phyloP scores from a whole-genome alignment of 2,329 filamentous ascomycete species.

The Huntiella omanensis region DNA sequence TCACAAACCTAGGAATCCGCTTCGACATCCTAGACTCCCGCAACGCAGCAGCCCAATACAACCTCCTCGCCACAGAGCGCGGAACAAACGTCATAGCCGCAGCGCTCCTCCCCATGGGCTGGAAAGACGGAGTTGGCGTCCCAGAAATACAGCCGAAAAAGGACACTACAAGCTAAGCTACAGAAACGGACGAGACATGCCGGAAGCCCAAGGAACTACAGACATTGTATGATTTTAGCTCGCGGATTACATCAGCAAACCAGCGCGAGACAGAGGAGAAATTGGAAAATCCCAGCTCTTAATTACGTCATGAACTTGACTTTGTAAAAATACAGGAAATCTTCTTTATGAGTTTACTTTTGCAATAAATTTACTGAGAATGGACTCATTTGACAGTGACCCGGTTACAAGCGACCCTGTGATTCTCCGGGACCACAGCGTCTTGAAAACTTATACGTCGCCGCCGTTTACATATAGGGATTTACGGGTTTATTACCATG shows the following conservation, averaged over 20 bases:
- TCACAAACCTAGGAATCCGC: conserved; percentile 63
- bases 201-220: too few relatives aligned
- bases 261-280: neutral
- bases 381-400: neutral
- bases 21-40: conserved; percentile 81
- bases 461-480: conserved; percentile 49
- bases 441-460: conserved; percentile 52
- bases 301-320: too few relatives aligned
- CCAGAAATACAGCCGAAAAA: neutral
- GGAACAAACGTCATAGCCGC: conserved; percentile 73
- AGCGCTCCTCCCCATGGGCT: conserved; percentile 71
- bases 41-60: conserved; percentile 89
- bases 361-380: neutral
- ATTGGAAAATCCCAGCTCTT: too few relatives aligned
- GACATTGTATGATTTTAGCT: neutral
- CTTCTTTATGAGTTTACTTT: too few relatives aligned
- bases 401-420: conserved; percentile 47
- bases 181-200: too few relatives aligned
- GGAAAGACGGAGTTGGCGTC: conserved; percentile 42
- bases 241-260: neutral
- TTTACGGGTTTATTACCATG: conserved; percentile 67
- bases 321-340: too few relatives aligned
- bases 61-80: conserved; percentile 82
- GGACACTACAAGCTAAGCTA: too few relatives aligned
- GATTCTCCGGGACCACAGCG: conserved; percentile 61